These are phyloP conservation scores for Linum tenue DNA, from an alignment of 345 rosid genomes.

Conservation along the genomic window DNA sequence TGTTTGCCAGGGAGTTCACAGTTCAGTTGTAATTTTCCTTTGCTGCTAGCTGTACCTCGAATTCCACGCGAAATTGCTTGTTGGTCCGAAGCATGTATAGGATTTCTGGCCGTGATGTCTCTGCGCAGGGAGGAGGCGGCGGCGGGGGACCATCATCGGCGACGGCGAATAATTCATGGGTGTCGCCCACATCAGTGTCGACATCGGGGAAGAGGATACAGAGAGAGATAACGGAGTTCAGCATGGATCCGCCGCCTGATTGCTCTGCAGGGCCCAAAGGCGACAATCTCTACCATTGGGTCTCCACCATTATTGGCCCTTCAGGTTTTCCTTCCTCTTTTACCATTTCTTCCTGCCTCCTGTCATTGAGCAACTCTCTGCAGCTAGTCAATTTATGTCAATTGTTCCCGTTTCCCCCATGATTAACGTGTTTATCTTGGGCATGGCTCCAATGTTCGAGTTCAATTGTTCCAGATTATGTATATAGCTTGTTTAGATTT, in stretches of 20 bases:
- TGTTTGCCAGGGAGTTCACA: too few relatives aligned
- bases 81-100: background rate
- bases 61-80: too few relatives aligned
- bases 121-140: background rate
- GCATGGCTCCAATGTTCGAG: too few relatives aligned
- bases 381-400: background rate
- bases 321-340: conserved; percentile 33
- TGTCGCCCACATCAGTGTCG: conserved; percentile 66
- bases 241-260: conserved; percentile 60
- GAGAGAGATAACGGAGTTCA: conserved; percentile 77
- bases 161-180: conserved; percentile 57
- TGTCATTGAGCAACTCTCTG: too few relatives aligned
- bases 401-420: background rate
- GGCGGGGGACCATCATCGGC: conserved; percentile 27
- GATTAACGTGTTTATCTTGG: too few relatives aligned
- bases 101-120: background rate
- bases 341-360: background rate
- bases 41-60: too few relatives aligned
- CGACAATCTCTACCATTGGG: conserved; percentile 89
- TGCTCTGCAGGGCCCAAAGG: conserved; percentile 92
- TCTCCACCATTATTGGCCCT: conserved; percentile 80
- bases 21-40: too few relatives aligned
- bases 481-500: too few relatives aligned
- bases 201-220: conserved; percentile 90
- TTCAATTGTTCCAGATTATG: too few relatives aligned